Evolutionary conservation across 1,284 basidiomycete genomes (phyloP), one percentile per base, ranked within the genome.

Genomic region (Pisolithus thermaeus): DNA sequence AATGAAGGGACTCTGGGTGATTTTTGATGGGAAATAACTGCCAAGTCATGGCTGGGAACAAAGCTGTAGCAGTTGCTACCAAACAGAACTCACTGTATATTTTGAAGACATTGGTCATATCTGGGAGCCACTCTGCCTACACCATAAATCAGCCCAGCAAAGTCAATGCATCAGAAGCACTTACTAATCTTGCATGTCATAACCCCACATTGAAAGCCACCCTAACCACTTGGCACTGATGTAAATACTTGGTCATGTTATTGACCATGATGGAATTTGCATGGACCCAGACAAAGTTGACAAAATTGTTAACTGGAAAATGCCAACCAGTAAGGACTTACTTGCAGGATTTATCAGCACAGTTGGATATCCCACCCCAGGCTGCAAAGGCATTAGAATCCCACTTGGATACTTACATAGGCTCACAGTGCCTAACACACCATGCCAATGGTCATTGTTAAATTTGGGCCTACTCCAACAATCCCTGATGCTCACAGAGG

Each of bases 301-400:
- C 41, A 37, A 47, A 4, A 47, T 62, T 7, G 6, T 49, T 4
- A 59, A 56, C 12, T 61, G 68, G 67, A 58, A 59, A 25, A 47
- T 35, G 1, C 65, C 65, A 0, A 62, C 61, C 1, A 53, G 50
- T 2, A 51, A 54, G 20, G 56, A 58, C 7, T 43, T 62, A 5
- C 37, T 67, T 7, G 27, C 40, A 4, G 49, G 54, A 11, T 68
- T 68, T 51, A 49, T 67, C 1, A 65, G 65, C 0, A 49, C 61
- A 0, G 64, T 67, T 2, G 60, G 62, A 7, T 68, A 43, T 52
- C 52, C 55, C 27, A 64, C 64, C 11, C 38, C 52, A n/a, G 59
- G 60, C 40, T 52, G 56, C 43, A 11, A 52, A 3, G 50, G 47
- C 0, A 42, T 67, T 2, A 52, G 59, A 0, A 59, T 67, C 1